These are phyloP conservation scores for Sporisorium iseilematis-ciliati DNA, from an alignment of 1,284 basidiomycete species.

Conservation along the genomic window DNA sequence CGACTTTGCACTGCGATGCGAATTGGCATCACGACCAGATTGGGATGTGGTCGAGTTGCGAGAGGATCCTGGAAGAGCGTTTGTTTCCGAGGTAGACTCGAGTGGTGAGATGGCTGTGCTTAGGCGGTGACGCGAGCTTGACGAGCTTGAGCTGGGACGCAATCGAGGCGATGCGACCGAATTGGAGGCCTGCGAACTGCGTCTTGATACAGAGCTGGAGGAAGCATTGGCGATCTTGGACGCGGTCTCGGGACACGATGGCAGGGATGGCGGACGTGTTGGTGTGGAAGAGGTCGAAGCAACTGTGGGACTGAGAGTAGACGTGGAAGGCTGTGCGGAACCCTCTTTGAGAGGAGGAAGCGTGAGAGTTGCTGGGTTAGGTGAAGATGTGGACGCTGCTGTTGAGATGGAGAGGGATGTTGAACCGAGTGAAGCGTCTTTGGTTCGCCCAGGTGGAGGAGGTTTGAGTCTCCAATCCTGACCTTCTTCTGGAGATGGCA, in stretches of 20 bases:
- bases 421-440: not conserved
- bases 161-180: conserved; percentile 25
- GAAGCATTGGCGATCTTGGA: conserved; percentile 47
- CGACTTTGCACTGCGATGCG: conserved; percentile 12
- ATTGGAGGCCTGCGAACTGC: conserved; percentile 46
- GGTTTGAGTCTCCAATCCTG: conserved; percentile 57
- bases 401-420: conserved; percentile 2
- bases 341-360: conserved; percentile 19
- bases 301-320: conserved; percentile 17
- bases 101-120: conserved; percentile 15
- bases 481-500: conserved; percentile 55
- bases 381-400: conserved; percentile 10
- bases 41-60: conserved; percentile 1
- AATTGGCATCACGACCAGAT: not conserved
- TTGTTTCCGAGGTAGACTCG: not conserved
- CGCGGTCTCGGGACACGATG: conserved; percentile 42
- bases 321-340: conserved; percentile 8
- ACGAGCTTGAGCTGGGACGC: conserved; percentile 28
- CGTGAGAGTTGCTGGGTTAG: conserved; percentile 8
- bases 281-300: conserved; percentile 24
- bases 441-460: conserved; percentile 45
- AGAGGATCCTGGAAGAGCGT: not conserved
- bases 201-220: conserved; percentile 31
- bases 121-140: conserved; percentile 26
- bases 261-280: conserved; percentile 43